phyloP scores from a whole-genome alignment of 140 eudicot species.

The Ambrosia hybrid region DNA sequence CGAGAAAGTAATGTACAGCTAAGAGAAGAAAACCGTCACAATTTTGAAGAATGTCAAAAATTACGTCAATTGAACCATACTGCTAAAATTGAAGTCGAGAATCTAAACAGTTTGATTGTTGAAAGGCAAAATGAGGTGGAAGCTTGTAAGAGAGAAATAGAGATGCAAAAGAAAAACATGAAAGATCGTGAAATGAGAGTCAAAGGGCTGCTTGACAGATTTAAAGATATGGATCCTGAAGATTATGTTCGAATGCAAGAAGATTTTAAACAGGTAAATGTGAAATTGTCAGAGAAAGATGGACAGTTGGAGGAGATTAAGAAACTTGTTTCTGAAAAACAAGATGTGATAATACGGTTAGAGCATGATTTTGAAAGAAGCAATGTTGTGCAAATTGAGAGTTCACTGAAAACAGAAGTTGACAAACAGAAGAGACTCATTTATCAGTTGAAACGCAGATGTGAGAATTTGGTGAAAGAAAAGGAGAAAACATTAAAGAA shows the following conservation, averaged over 20 bases:
- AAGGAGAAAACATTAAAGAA: constrained; percentile 60
- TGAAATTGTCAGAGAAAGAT: constrained; percentile 57
- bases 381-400: constrained; percentile 51
- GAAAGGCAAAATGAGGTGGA: constrained; percentile 54
- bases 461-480: constrained; percentile 47
- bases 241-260: constrained; percentile 56
- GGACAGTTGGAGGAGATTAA: constrained; percentile 55
- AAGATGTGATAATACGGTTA: constrained; percentile 40
- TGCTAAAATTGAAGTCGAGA: constrained; percentile 46
- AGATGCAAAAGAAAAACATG: constrained; percentile 38
- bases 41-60: constrained; percentile 87
- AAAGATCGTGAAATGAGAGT: no score
- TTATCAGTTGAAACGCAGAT: constrained; percentile 35
- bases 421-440: constrained; percentile 42
- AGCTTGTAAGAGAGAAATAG: constrained; percentile 53
- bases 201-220: no score
- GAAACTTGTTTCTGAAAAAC: constrained; percentile 52
- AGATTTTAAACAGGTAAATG: constrained; percentile 59
- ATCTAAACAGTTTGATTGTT: constrained; percentile 41
- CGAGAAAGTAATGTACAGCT: constrained; percentile 90
- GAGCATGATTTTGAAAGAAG: constrained; percentile 65
- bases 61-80: constrained; percentile 57
- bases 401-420: constrained; percentile 48
- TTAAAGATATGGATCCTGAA: no score
- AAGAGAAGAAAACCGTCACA: constrained; percentile 76